Base-by-base conservation (phyloP, 169 alveolate genomes). In the Cryptosporidium xiaoi region DNA sequence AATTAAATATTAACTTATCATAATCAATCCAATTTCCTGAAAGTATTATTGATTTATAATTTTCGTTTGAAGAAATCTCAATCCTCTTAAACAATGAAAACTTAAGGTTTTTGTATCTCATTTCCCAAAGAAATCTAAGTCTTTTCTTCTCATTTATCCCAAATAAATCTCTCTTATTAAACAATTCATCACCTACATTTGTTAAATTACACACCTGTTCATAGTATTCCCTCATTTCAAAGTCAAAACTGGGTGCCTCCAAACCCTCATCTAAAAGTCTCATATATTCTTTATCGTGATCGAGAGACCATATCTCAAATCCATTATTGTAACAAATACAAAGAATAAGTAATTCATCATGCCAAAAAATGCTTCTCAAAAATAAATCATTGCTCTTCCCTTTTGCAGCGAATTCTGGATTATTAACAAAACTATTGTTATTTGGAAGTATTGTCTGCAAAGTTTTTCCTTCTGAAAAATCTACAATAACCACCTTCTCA, bases 231-330 rank as follows among this genome's bases (percentile, higher is more conserved):
- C 56, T 71, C 29, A 44, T 16, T 7, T n/a, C 15, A 34, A 16
- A 20, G 18, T 77, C 87, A 77, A 77, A 58, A 4, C 18, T 77
- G 13, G 87, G 87, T 34, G 87, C 69, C 20, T 40, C 50, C 40
- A 77, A 34, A 16, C 87, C 87, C 29, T 77, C 87, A 24, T 77
- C 87, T 27, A 77, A 27, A 8, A 77, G 40, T 36, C 36, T 48
- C 24, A 40, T 56, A 60, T 56, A 60, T 62, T 66, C 64, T 10
- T 44, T 15, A 48, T 77, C 87, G 29, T 60, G 20, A 16, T 62
- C 71, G 16, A 36, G 51, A 2, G 51, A 44, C 87, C 87, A 77
- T 56, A 77, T 56, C 10, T 77, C 87, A 44, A 77, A 27, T 16
- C 15, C 10, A 27, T 77, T 16, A n/a, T 77, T 64, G 64, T 56